Evolutionary conservation across 192 early-diverging fungal genomes (phyloP), one percentile per base, ranked within the genome.

Genomic region (Kappamyces sp.): DNA sequence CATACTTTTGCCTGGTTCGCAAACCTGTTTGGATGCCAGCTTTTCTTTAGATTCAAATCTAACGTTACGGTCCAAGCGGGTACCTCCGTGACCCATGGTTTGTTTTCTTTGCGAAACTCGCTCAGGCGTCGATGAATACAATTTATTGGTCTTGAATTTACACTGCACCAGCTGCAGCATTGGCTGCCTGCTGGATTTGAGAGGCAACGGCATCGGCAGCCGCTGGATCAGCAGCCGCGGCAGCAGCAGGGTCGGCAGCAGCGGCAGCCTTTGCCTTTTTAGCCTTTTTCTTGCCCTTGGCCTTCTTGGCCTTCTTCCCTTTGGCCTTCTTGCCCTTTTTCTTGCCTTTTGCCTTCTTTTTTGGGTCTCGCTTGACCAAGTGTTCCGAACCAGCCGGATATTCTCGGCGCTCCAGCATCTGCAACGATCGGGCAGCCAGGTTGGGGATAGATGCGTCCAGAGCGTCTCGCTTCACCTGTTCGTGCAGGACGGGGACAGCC

Each of bases 21-120:
- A 54, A 88, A 82, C 35, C 93, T 95, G 59, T 79, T 76, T 58
- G 95, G 91, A 84, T 96, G 95, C 93, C 93, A 98, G 35, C 87
- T 91, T 77, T 96, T 98, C 86, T 96, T 95, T 79, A 94, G 79
- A 64, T 91, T 93, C 53, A 55, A 55, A n/a, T 55, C 54, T 14
- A 11, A 9, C 14, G 8, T 14, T 43, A 43, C 9, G 9, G 8
- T 43, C 42, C 8, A 43, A 43, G 9, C 8, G 42, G 42, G 42
- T 14, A 43, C 14, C 42, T 43, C 8, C 9, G 8, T 43, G 9
- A 43, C 9, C 42, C 8, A 43, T 11, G 8, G 42, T 9, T 11
- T 43, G 9, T 43, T 9, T 11, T 9, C 14, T 9, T 43, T 43
- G 9, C 42, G 14, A 43, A 11, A 14, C 9, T 43, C 9, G 14